Percentiles rank a stretch among this genome's conserved stretches.
Evolutionary conservation across 495 filamentous ascomycete genomes (phyloP).

Genomic region (Chaetomium tenue): DNA sequence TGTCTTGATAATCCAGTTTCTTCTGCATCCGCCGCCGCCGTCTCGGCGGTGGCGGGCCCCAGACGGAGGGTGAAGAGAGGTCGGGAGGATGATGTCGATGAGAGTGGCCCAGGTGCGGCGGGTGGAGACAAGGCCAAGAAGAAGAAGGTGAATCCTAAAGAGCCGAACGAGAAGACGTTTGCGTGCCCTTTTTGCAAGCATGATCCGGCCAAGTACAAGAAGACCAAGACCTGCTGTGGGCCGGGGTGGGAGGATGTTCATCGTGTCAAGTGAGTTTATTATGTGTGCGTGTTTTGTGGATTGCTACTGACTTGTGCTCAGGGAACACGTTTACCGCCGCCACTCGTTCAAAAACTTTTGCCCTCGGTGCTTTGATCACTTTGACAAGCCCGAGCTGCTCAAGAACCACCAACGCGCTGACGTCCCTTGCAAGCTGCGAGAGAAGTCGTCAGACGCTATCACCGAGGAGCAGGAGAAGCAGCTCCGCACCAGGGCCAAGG

Average conservation of each 20-base stretch:
- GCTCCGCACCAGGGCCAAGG: conserved; percentile 28
- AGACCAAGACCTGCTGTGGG: conserved; percentile 41
- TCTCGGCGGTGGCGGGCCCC: conserved; percentile 1
- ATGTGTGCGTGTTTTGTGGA: not conserved
- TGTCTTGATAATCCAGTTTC: conserved; percentile 29
- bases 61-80: conserved; percentile 17
- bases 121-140: conserved; percentile 9
- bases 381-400: conserved; percentile 40
- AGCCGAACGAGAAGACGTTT: conserved; percentile 28
- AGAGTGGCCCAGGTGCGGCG: not conserved
- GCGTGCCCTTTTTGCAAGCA: conserved; percentile 49
- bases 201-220: conserved; percentile 37
- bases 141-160: conserved; percentile 24
- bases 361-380: conserved; percentile 41
- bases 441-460: conserved; percentile 26
- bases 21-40: conserved; percentile 18
- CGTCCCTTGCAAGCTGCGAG: conserved; percentile 34
- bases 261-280: conserved; percentile 43
- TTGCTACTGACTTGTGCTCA: conserved; percentile 13
- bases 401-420: conserved; percentile 41
- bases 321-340: conserved; percentile 47
- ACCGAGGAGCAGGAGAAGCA: conserved; percentile 34
- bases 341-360: conserved; percentile 43
- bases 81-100: conserved; percentile 12
- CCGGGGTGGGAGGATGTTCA: conserved; percentile 46